phyloP scores from a whole-genome alignment of 768 basidiomycete genomes.

The Wakefieldia striispora region DNA sequence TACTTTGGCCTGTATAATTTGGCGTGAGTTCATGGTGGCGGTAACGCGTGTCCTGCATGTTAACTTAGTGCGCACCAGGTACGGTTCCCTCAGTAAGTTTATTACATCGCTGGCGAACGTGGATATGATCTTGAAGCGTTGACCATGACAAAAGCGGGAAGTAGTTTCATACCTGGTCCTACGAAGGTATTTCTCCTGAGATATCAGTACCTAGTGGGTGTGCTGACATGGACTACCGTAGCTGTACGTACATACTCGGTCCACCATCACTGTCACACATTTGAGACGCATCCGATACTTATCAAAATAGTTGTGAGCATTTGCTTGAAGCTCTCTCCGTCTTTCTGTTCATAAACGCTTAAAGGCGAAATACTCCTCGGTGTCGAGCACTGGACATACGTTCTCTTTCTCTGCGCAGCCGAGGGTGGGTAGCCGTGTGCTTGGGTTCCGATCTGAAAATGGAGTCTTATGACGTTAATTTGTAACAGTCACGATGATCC shows the following conservation, averaged over 20 bases:
- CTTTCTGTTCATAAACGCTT: not conserved
- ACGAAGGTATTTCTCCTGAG: not conserved
- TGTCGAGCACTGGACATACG: not conserved
- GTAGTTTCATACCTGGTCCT: not conserved
- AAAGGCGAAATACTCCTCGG: not conserved
- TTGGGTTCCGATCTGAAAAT: too few species aligned
- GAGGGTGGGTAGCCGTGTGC: slow-evolving; percentile 1
- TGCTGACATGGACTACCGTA: not conserved
- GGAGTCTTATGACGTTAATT: not conserved
- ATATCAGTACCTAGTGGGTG: too few species aligned
- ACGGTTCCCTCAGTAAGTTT: not conserved
- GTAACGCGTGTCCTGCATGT: too few species aligned
- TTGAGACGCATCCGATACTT: not conserved
- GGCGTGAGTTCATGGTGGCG: not conserved
- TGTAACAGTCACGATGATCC: slow-evolving; percentile 1
- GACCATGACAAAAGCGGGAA: not conserved
- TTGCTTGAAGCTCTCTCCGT: not conserved
- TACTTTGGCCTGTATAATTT: not conserved
- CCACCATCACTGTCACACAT: too few species aligned
- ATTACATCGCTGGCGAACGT: too few species aligned
- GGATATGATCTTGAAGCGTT: not conserved
- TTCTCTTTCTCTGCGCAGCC: not conserved
- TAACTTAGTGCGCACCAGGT: not conserved
- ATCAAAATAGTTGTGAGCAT: slow-evolving; percentile 4
- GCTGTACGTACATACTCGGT: not conserved